Percentiles rank a stretch among this genome's conserved stretches.
phyloP scores from a whole-genome alignment of 805 yeast genomes.

The Naumovozyma dairenensis region DNA sequence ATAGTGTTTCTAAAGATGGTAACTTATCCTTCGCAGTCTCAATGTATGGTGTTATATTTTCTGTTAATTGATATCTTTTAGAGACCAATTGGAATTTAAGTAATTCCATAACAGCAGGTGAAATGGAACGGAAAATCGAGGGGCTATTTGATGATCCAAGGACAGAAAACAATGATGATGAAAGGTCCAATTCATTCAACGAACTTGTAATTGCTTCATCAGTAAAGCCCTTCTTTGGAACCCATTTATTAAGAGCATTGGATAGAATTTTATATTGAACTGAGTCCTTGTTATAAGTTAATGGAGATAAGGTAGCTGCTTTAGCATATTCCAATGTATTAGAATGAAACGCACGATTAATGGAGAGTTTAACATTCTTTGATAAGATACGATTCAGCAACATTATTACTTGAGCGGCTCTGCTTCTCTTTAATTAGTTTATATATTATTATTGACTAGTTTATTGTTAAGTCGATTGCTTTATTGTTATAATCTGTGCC shows the following conservation, averaged over 20 bases:
- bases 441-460: no score
- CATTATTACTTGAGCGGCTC: no score
- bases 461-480: no score
- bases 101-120: constrained; percentile 36
- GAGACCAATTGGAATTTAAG: constrained; percentile 46
- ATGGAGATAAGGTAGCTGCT: constrained; percentile 14
- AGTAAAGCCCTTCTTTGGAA: constrained; percentile 25
- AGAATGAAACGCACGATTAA: no score
- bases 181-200: constrained; percentile 18
- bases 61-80: constrained; percentile 37
- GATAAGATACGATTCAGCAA: no score
- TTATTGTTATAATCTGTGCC: no score
- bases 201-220: constrained; percentile 26
- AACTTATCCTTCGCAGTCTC: constrained; percentile 19
- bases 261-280: constrained; percentile 20
- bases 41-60: constrained; percentile 26
- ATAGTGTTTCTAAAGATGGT: constrained; percentile 33
- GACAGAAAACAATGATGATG: constrained; percentile 21
- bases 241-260: constrained; percentile 21
- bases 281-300: constrained; percentile 21
- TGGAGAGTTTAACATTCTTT: no score
- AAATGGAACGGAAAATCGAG: constrained; percentile 20
- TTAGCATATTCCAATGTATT: constrained; percentile 16
- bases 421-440: no score
- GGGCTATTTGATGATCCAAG: constrained; percentile 27